Evolutionary conservation across 352 stramenopile species (phyloP), one percentile per base, ranked within the genome.

Genomic region (Pythium vanterpoolii): DNA sequence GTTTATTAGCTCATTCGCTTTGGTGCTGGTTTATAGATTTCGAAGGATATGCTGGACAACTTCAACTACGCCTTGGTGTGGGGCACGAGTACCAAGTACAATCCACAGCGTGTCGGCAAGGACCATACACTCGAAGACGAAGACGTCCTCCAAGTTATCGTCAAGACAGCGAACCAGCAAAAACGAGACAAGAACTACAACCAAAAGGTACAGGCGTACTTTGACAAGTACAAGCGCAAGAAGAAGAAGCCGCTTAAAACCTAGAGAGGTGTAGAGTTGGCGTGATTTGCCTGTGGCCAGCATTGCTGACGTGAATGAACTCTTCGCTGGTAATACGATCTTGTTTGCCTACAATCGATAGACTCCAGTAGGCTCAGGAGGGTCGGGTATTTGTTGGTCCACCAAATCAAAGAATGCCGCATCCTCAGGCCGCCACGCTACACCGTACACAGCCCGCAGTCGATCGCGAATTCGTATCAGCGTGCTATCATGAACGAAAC

Each of bases 11-110:
- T 48, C 19, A 48, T 30, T 42, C 42, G 16, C 42, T 30, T 11
- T 48, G 5, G 36, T 49, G 0, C 4, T 48, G 34, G 26, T 23
- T n/a, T 11, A 51, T 59, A 96, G 86, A 95, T 96, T 54, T 96
- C 87, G 45, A 94, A 90, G 65, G 86, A 95, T 60, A 92, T 97
- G 82, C 72, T 97, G 5, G 87, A 96, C 62, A 97, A 99, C 67
- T 99, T 99, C 70, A 98, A 98, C 68, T 99, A 98, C 69, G 96
- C 94, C 16, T 72, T 98, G 42, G 96, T 99, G 49, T 99, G 97
- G 97, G 97, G 97, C 11, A 97, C 87, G 27, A 98, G 86, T 60
- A 98, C 97, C 21, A 99, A 99, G 68, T 98, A 99, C 74, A 97
- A 98, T 52, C 97, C 97, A 9, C 97, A 99, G 79, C 89, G 95